Conservation (phyloP, 208 protist species). For the Trypanosoma lewisi region DNA sequence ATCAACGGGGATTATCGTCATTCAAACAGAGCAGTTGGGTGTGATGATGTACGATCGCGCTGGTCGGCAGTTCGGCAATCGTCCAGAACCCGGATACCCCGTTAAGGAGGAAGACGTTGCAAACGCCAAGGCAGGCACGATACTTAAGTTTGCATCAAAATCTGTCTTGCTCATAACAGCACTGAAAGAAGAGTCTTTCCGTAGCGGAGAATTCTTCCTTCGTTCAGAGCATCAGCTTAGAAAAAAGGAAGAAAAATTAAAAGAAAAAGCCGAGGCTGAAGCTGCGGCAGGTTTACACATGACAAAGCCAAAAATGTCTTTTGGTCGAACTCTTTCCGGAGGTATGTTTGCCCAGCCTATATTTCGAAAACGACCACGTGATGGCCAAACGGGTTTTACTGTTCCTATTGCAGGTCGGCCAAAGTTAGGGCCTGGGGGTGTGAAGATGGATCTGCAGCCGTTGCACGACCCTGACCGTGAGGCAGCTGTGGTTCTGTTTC, state of each 20-base stretch:
- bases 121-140: conserved; percentile 49
- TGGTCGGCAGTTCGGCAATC: conserved; percentile 80
- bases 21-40: conserved; percentile 54
- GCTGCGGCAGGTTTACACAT: conserved; percentile 35
- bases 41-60: conserved; percentile 90
- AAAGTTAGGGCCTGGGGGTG: conserved; percentile 63
- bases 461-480: conserved; percentile 79
- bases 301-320: conserved; percentile 68
- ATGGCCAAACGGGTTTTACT: conserved; percentile 72
- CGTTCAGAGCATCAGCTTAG: conserved; percentile 76
- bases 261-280: conserved; percentile 63
- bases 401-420: conserved; percentile 73
- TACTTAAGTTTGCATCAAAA: conserved; percentile 74
- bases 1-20: conserved; percentile 81
- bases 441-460: conserved; percentile 59
- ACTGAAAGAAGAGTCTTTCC: conserved; percentile 78
- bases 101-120: conserved; percentile 68
- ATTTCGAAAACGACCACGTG: conserved; percentile 68
- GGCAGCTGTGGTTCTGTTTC: conserved; percentile 85
- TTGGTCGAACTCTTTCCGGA: conserved; percentile 42
- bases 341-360: conserved; percentile 50
- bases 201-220: conserved; percentile 89
- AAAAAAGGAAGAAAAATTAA: conserved; percentile 77
- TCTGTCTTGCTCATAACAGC: conserved; percentile 75
- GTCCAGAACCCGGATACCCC: conserved; percentile 82